Evolutionary conservation across 2,329 filamentous ascomycete genomes (phyloP), one percentile per base, ranked within the genome.

Genomic region (Colletotrichum sublineola): DNA sequence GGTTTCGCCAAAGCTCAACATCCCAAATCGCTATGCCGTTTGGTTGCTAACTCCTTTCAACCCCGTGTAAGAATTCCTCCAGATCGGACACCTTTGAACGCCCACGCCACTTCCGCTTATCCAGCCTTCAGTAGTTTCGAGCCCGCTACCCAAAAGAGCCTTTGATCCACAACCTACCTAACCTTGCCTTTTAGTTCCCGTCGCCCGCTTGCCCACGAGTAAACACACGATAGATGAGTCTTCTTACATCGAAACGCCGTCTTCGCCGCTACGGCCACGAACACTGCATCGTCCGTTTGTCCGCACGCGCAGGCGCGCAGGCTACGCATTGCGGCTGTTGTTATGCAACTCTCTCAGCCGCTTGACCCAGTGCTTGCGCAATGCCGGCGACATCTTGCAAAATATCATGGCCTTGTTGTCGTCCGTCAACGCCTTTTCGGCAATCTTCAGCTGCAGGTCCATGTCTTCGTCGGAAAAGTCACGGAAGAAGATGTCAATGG

Each of bases 321-420:
- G 29, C 20, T 67, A 79, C 77, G 42, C 81, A 20, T 73, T 73
- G 53, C 66, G 70, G 48, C 70, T 69, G 60, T 73, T 73, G 70
- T 81, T 82, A 68, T 84, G 82, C 61, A 84, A 79, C 74, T 89
- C 87, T 36, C 86, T 79, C 67, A 89, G 80, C 67, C 86, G 80
- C 76, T 83, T 85, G 2, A 90, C 85, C 88, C 88, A 90, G 75
- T 90, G 88, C 72, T 84, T 82, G 60, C 88, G 82, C 73, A 90
- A 79, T 14, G 79, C 77, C 2, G 82, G 79, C 0, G 88, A 86
- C 87, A 90, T 90, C 80, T 90, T 90, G 81, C 88, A 89, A 74
- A 90, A 91, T 53, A 90, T 84, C 83, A 90, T 87, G 40, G 88
- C 89, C 77, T 89, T 90, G 77, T 86, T 87, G 74, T 89, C 86